Evolutionary conservation across 179 eudicot species (phyloP), one percentile per base, ranked within the genome.

Genomic region (Camellia oleifera): DNA sequence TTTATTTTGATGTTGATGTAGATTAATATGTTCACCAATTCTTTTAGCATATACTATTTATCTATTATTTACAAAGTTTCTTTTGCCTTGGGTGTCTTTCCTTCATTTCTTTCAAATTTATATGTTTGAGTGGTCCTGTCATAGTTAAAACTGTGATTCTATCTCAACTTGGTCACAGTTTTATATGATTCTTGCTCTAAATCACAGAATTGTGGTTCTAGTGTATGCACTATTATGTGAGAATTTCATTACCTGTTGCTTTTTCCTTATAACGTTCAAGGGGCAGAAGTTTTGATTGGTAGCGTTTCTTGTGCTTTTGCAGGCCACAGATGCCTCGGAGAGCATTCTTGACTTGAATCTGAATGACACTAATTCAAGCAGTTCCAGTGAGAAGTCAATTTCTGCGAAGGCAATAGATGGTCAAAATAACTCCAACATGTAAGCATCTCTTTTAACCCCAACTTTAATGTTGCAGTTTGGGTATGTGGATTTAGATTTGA

Each of bases 311-410:
- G 71, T 11, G 5, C 78, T 44, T 64, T 71, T 85, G 83, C 81
- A 90, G 91, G 53, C 70, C 9, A 69, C 67, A 4, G 85, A 73
- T 67, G 79, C 74, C 66, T 62, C 80, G 4, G 79, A 78, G 48
- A 82, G 81, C 53, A 23, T 77, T 54, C 7, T 17, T 64, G 15
- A 45, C 12, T 75, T 73, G 72, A 79, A 52, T 77, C 77, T 57
- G 23, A 23, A 72, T 4, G 69, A 50, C 68, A 61, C 72, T 66
- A 58, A 46, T 61, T 2, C 67, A 70, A 79, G 82, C 57, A 69
- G 69, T 75, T 63, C 81, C 57, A 15, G 42, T 69, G 76, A 78
- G 64, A 83, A 76, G 60, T 46, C 84, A 48, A 62, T 58, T 18
- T 57, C 81, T 40, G 75, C 78, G 20, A 82, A 80, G 0, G 32